Evolutionary conservation across 108 stramenopile species (phyloP).

Genomic region (Craspedostauros australis): DNA sequence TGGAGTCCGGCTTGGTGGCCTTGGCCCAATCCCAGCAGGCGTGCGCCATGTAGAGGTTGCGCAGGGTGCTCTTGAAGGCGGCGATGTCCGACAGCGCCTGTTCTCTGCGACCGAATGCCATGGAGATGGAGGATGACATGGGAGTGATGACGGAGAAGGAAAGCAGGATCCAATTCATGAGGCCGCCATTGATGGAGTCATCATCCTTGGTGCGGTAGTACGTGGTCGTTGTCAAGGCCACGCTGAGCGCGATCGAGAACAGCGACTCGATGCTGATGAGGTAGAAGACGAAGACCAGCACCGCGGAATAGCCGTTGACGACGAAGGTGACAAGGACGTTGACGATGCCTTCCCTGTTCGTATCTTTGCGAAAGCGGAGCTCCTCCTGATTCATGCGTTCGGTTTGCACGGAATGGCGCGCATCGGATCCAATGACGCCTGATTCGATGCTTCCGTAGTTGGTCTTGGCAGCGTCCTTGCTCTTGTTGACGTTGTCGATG

Average conservation of each 20-base stretch:
- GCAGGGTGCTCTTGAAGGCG: slow-evolving; percentile 37
- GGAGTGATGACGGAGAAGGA: slow-evolving; percentile 74
- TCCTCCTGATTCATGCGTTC: too few species aligned
- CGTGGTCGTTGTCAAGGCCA: slow-evolving; percentile 35
- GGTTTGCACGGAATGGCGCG: too few species aligned
- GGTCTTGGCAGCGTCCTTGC: too few species aligned
- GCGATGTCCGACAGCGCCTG: slow-evolving; percentile 46
- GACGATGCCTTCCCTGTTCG: not conserved
- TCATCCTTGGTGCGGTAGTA: slow-evolving; percentile 1
- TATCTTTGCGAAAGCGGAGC: too few species aligned
- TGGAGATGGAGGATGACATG: slow-evolving; percentile 41
- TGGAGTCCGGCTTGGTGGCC: slow-evolving; percentile 16
- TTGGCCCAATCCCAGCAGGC: slow-evolving; percentile 64
- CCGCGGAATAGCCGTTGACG: slow-evolving; percentile 21
- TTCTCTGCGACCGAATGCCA: slow-evolving; percentile 64
- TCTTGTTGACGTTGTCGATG: too few species aligned
- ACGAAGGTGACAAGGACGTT: slow-evolving; percentile 5
- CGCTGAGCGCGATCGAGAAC: slow-evolving; percentile 37
- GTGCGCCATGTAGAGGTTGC: slow-evolving; percentile 49
- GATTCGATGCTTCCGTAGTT: too few species aligned
- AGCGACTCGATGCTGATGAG: slow-evolving; percentile 45
- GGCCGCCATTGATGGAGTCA: slow-evolving; percentile 14
- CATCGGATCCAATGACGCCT: too few species aligned
- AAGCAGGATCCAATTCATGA: slow-evolving; percentile 60
- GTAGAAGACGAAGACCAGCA: slow-evolving; percentile 32